Percentiles rank a stretch among this genome's conserved stretches.
Conservation (phyloP, 192 early-diverging fungal species). For the Oehlia diaphana region DNA sequence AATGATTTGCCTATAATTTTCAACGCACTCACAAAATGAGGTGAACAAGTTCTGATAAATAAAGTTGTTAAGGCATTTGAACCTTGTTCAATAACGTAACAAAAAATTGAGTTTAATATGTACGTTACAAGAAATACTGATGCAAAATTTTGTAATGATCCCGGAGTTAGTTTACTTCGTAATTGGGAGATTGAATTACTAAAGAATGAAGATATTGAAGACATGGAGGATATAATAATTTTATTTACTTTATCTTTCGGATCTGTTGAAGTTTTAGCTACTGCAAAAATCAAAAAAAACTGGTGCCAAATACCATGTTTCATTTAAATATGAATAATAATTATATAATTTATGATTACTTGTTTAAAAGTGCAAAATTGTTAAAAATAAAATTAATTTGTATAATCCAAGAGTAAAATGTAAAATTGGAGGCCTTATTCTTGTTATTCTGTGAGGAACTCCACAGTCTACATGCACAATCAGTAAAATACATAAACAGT, state of each 20-base stretch:
- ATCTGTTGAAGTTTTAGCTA: not conserved
- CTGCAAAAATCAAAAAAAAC: not conserved
- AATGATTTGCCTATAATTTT: not conserved
- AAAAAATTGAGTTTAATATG: not conserved
- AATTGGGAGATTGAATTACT: not conserved
- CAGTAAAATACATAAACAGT: too few species aligned
- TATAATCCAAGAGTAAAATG: too few species aligned
- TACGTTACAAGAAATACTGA: not conserved
- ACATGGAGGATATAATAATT: not conserved
- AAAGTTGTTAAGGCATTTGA: not conserved
- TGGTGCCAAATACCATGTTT: too few species aligned
- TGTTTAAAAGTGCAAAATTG: too few species aligned
- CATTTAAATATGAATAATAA: too few species aligned
- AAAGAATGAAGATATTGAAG: not conserved
- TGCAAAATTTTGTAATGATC: not conserved
- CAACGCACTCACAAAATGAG: not conserved
- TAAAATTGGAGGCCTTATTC: too few species aligned
- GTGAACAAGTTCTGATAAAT: not conserved
- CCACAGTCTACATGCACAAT: too few species aligned
- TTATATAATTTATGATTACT: too few species aligned
- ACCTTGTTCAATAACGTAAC: not conserved
- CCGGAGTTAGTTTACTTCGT: not conserved
- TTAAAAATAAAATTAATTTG: too few species aligned
- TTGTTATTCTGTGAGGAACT: too few species aligned
- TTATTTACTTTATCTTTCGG: not conserved